A percentile compares a stretch with the other conserved stretches of the same genome.
phyloP scores from a whole-genome alignment of 345 rosid genomes.

The Euphorbia tirucalli region DNA sequence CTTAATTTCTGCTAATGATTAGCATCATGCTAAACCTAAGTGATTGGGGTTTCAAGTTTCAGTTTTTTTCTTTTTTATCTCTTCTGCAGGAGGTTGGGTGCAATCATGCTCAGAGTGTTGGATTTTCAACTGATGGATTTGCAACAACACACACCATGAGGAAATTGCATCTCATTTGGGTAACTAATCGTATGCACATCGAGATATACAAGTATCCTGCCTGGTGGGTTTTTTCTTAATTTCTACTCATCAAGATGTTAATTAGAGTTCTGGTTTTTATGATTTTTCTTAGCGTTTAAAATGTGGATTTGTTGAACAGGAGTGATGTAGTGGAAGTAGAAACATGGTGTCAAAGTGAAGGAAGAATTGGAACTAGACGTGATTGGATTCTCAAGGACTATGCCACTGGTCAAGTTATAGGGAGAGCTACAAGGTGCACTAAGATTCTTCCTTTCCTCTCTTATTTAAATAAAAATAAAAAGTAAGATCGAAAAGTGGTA shows the following conservation, averaged over 20 bases:
- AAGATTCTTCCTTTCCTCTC: not conserved
- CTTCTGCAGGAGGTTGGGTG: slow-evolving; percentile 78
- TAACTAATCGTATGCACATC: slow-evolving; percentile 96
- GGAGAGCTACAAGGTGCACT: slow-evolving; percentile 85
- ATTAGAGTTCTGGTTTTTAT: not conserved
- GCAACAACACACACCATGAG: slow-evolving; percentile 84
- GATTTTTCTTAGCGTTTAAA: not conserved
- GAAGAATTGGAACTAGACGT: slow-evolving; percentile 93
- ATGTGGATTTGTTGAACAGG: slow-evolving; percentile 40
- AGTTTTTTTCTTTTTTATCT: not conserved
- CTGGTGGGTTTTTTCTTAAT: slow-evolving; percentile 45
- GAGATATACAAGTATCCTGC: slow-evolving; percentile 92
- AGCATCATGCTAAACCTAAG: not conserved
- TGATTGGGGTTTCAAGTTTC: not conserved
- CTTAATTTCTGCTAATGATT: not conserved
- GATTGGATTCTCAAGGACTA: slow-evolving; percentile 80
- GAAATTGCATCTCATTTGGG: slow-evolving; percentile 97
- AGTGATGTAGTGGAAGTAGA: slow-evolving; percentile 94
- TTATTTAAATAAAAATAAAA: no score
- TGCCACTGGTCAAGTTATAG: slow-evolving; percentile 70
- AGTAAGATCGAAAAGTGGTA: not conserved
- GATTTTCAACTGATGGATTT: slow-evolving; percentile 91
- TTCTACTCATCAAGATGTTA: not conserved
- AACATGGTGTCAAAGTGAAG: slow-evolving; percentile 96
- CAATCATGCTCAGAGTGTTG: slow-evolving; percentile 87